Base-by-base conservation (phyloP, 2,329 filamentous ascomycete species). In the Exophiala alcalophila region DNA sequence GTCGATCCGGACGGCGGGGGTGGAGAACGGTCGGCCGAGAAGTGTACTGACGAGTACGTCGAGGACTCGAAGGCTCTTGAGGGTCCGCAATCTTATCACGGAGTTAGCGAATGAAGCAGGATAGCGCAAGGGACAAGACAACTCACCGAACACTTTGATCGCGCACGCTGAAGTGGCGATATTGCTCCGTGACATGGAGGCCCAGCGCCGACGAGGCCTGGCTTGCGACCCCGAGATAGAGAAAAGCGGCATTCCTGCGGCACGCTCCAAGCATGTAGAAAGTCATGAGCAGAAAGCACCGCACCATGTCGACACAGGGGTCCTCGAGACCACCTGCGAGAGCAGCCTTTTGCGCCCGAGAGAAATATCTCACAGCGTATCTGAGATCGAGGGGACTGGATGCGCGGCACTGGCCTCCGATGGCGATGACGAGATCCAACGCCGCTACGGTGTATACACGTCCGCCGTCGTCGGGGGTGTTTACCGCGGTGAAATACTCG, bases 201-300 rank as follows among this genome's bases (percentile, higher is more conserved):
- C 78, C 79, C 0, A 82, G 54, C 0, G 76, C 74, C 3, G 74
- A 71, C 0, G 78, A 77, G 1, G 77, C 74, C 39, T 76, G 71
- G 0, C 73, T 67, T 1, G 78, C 78, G 6, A 81, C 71, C 0
- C 78, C 78, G 2, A 82, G 58, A 41, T 81, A 81, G 74, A 82
- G 80, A 39, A 79, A 82, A 0, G 78, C 78, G 0, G 77, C 69
- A 42, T 80, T 80, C 6, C 77, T 66, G 21, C 74, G 73, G 38
- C 77, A 80, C 3, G 74, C 73, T 0, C 74, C 76, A 3, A 78
- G 66, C 69, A 79, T 75, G 50, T 78, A 80, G 49, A 78, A 78
- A 0, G 76, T 68, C 70, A 80, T 74, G 11, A 80, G 62, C 0
- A 78, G 58, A 47, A 78, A 80, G 0, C 66, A 62, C 11, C 72